These are phyloP conservation scores for Bathelium albidoporum DNA, from an alignment of 495 filamentous ascomycete species.

Conservation along the genomic window DNA sequence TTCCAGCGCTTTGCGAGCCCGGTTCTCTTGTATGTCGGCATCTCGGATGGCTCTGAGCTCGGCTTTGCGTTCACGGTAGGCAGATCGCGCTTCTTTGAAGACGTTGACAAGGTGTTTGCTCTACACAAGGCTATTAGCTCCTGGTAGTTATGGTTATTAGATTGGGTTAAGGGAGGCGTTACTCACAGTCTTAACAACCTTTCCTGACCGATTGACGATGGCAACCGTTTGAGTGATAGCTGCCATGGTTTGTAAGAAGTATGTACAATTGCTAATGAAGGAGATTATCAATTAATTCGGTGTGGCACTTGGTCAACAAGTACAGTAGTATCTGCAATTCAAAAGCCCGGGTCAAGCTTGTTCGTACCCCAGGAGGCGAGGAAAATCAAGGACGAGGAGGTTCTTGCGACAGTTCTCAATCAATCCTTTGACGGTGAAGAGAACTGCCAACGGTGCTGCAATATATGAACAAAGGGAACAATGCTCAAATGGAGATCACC, in stretches of 20 bases:
- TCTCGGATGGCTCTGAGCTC: slow-evolving; percentile 56
- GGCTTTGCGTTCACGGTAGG: slow-evolving; percentile 75
- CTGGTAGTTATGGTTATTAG: neutral
- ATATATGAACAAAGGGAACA: neutral
- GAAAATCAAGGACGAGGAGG: neutral
- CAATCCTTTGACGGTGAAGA: neutral
- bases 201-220: slow-evolving; percentile 84
- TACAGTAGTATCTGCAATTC: neutral
- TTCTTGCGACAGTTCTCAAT: neutral
- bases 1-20: slow-evolving; percentile 39
- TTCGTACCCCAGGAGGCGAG: neutral
- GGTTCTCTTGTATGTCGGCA: slow-evolving; percentile 37
- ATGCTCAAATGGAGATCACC: neutral
- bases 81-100: slow-evolving; percentile 77
- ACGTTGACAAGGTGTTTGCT: slow-evolving; percentile 79
- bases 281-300: neutral
- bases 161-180: neutral
- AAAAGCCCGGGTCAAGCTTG: neutral
- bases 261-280: neutral
- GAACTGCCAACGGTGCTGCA: neutral
- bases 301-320: slow-evolving; percentile 18
- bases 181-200: slow-evolving; percentile 82
- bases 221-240: slow-evolving; percentile 62
- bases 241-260: slow-evolving; percentile 13
- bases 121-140: slow-evolving; percentile 39